These are phyloP conservation scores for Balakata baccata DNA, from an alignment of 345 rosid species.

Conservation along the genomic window DNA sequence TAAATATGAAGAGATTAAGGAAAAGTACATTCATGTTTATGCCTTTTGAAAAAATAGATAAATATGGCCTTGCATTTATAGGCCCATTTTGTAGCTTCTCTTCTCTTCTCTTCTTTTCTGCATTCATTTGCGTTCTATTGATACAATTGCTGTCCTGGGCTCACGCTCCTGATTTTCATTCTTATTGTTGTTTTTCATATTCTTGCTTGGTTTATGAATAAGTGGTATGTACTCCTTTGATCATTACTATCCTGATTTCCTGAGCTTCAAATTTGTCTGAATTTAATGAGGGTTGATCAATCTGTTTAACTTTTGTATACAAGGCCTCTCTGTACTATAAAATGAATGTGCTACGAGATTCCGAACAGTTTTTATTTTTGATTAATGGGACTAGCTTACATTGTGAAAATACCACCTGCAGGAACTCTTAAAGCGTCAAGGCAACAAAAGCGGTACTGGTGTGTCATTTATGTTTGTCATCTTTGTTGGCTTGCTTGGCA, in stretches of 20 bases:
- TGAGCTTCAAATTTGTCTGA: background rate
- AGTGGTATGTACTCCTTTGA: background rate
- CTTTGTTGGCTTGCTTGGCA: constrained; percentile 55
- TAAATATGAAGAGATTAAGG: too few relatives aligned
- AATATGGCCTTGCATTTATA: background rate
- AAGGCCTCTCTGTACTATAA: background rate
- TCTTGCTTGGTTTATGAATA: background rate
- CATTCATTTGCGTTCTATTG: background rate
- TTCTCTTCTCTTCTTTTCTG: background rate
- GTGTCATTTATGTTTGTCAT: constrained; percentile 50
- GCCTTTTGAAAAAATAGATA: background rate
- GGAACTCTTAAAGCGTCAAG: constrained; percentile 52
- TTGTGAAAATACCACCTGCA: constrained; percentile 20
- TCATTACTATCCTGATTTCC: background rate
- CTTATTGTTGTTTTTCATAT: background rate
- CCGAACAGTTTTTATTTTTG: background rate
- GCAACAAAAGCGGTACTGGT: constrained; percentile 46
- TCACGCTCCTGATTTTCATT: background rate
- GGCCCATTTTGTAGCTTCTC: background rate
- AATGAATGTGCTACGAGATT: background rate
- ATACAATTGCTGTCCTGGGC: background rate
- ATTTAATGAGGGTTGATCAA: background rate
- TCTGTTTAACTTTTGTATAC: background rate
- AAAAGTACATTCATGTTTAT: background rate
- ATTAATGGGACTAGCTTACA: constrained; percentile 9